These are phyloP conservation scores for Macrolepiota albuminosa DNA, from an alignment of 768 basidiomycete genomes.

Conservation along the genomic window DNA sequence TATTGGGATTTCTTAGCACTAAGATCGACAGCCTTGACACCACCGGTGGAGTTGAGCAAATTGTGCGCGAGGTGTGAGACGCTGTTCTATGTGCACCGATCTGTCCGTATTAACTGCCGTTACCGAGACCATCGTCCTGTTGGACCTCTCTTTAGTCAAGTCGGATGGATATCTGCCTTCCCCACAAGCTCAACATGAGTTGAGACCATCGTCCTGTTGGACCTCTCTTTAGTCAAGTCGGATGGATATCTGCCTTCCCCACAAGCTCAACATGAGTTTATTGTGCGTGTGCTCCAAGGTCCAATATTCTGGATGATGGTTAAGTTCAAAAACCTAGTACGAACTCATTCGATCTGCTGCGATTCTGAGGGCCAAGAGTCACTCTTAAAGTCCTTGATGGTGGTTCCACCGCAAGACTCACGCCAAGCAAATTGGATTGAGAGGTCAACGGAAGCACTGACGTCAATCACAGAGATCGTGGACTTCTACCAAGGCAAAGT, in stretches of 20 bases:
- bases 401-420: constrained; percentile 21
- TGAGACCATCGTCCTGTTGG: constrained; percentile 52
- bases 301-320: neutral
- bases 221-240: constrained; percentile 44
- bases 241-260: constrained; percentile 53
- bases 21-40: constrained; percentile 50
- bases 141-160: constrained; percentile 47
- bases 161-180: constrained; percentile 52
- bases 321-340: constrained; percentile 39
- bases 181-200: constrained; percentile 50
- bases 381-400: constrained; percentile 37
- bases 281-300: constrained; percentile 39
- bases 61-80: constrained; percentile 48
- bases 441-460: constrained; percentile 33
- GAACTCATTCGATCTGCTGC: constrained; percentile 57
- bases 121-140: constrained; percentile 43
- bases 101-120: neutral
- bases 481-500: constrained; percentile 57
- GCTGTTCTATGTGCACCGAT: neutral
- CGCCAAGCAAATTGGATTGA: constrained; percentile 24
- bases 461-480: constrained; percentile 35
- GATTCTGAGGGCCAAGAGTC: constrained; percentile 40
- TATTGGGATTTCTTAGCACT: constrained; percentile 52
- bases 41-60: constrained; percentile 46
- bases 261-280: constrained; percentile 50